phyloP scores from a whole-genome alignment of 306 rosid species.

The Alnus glutinosa region DNA sequence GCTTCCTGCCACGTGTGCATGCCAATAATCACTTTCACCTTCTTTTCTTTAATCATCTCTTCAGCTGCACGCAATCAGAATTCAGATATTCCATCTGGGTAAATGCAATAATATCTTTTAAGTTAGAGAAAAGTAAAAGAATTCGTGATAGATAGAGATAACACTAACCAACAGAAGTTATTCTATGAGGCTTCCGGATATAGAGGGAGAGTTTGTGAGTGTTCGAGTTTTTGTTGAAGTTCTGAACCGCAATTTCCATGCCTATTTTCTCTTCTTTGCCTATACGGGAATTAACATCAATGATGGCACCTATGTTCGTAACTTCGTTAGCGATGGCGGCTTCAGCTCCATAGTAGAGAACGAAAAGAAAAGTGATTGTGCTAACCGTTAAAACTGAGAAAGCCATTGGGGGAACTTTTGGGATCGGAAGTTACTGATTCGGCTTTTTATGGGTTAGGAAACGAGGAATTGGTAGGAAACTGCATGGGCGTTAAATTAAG shows the following conservation, averaged over 20 bases:
- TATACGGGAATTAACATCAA: slow-evolving; percentile 25
- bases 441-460: too few relatives aligned
- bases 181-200: slow-evolving; percentile 27
- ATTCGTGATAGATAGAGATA: not conserved
- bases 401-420: too few relatives aligned
- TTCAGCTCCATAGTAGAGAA: slow-evolving; percentile 3
- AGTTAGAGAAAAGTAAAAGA: not conserved
- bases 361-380: slow-evolving; percentile 10
- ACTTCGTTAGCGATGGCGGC: slow-evolving; percentile 4
- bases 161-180: slow-evolving; percentile 41
- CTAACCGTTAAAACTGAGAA: not conserved
- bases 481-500: too few relatives aligned
- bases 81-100: not conserved
- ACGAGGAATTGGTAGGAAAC: too few relatives aligned
- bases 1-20: slow-evolving; percentile 63
- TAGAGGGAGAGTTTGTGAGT: slow-evolving; percentile 28
- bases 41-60: slow-evolving; percentile 34
- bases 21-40: slow-evolving; percentile 46
- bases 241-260: not conserved
- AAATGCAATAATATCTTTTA: not conserved
- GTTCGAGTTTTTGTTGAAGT: not conserved
- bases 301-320: slow-evolving; percentile 34
- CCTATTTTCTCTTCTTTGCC: not conserved
- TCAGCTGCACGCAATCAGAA: slow-evolving; percentile 41
- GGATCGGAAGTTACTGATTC: too few relatives aligned